Percentiles rank a stretch among this genome's conserved stretches.
phyloP scores from a whole-genome alignment of 73 alveolate species.

The Paramecium sonneborni region DNA sequence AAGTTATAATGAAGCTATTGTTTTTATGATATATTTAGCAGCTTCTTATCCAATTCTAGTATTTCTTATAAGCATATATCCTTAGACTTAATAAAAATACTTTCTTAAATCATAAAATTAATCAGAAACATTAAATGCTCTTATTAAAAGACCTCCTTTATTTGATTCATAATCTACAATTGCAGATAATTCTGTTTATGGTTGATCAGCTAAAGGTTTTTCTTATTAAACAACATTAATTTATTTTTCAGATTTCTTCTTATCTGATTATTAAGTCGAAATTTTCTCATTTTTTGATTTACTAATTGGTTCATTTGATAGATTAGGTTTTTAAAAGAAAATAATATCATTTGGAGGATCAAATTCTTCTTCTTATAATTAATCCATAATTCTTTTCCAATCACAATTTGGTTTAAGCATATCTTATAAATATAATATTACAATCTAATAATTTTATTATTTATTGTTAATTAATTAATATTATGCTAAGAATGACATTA shows the following conservation, averaged over 20 bases:
- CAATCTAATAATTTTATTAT: background rate
- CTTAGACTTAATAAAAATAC: background rate
- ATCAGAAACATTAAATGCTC: background rate
- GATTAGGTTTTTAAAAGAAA: background rate
- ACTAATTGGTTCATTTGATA: background rate
- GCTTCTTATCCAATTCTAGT: background rate
- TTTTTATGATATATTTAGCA: background rate
- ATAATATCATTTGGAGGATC: constrained; percentile 13
- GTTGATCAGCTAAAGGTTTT: background rate
- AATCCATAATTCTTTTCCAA: constrained; percentile 18
- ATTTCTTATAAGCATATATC: constrained; percentile 33
- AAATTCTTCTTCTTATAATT: constrained; percentile 25
- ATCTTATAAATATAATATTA: background rate
- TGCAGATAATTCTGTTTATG: background rate
- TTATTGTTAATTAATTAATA: background rate
- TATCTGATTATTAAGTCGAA: background rate
- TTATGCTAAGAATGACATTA: background rate
- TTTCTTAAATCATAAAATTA: background rate
- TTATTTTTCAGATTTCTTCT: background rate
- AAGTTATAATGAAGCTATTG: background rate
- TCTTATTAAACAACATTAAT: background rate
- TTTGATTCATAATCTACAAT: background rate
- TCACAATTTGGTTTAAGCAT: constrained; percentile 34
- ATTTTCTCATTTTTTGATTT: background rate
- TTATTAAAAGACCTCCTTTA: background rate